Base-by-base conservation (phyloP, 768 basidiomycete genomes). In the Lentinula boryana region DNA sequence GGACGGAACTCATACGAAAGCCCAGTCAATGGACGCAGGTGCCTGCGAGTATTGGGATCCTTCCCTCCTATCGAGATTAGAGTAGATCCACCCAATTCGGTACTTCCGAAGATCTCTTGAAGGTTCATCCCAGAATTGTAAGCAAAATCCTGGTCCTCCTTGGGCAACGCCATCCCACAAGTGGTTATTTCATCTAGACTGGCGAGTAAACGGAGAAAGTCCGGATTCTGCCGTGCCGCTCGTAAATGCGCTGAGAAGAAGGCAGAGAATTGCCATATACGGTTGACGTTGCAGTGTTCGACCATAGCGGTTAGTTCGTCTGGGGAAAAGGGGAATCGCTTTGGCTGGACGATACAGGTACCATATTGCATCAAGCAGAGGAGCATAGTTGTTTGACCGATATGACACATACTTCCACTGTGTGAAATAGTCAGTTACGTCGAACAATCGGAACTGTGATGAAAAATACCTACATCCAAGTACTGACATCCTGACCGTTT, bases 331-430 rank as follows among this genome's bases (percentile, higher is more conserved):
- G 77, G 78, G 64, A 86, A 78, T 60, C 74, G 77, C 0, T 84
- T 88, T 3, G 89, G 88, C 64, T 89, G 87, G 41, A 91, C 79
- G 35, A 84, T 82, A 72, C 89, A 89, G 18, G 86, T 75, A 5
- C 88, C 89, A 65, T 89, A 84, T 68, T 89, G 87, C 31, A 93
- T 74, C 59, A 79, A 76, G 55, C 89, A 88, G 67, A 91, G 73
- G 49, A 92, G 77, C 85, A 90, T 86, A 79, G 85, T 89, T 46
- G 80, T 83, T 71, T 91, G 88, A 35, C 74, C 90, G 62, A 91
- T 91, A 72, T 91, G 90, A 69, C 86, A 90, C 87, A 91, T 88
- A 76, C 87, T 88, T 62, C 90, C 89, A 78, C 88, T 90, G 75
- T 59, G 61, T 70, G 63, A 53, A 66, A 7, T 0, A 2, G 21